Conservation (phyloP, 768 basidiomycete species). For the Termitomyces sp. region DNA sequence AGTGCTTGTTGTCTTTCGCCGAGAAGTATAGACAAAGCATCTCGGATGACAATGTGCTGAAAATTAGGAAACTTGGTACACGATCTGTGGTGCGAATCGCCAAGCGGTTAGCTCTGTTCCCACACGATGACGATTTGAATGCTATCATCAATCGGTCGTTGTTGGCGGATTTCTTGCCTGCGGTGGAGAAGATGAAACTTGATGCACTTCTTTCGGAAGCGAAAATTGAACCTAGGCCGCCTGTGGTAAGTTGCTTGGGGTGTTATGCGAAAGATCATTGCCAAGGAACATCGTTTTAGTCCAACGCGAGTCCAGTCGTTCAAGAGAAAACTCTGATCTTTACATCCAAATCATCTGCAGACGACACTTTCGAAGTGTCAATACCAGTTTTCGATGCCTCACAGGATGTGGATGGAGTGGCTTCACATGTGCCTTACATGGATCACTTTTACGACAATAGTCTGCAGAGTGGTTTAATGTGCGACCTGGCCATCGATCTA, state of each 20-base stretch:
- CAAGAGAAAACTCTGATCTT: constrained; percentile 40
- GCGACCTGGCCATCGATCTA: constrained; percentile 60
- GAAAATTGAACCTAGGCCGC: constrained; percentile 38
- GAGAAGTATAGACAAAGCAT: constrained; percentile 55
- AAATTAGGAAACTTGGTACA: constrained; percentile 63
- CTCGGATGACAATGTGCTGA: constrained; percentile 53
- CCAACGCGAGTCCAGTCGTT: constrained; percentile 44
- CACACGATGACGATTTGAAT: constrained; percentile 43
- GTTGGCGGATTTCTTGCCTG: constrained; percentile 59
- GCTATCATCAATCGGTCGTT: constrained; percentile 46
- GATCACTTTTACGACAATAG: constrained; percentile 71
- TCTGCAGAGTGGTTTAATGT: constrained; percentile 64
- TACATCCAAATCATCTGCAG: constrained; percentile 31
- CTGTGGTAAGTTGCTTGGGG: constrained; percentile 33
- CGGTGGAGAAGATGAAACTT: constrained; percentile 53
- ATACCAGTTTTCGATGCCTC: constrained; percentile 49
- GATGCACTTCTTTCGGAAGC: constrained; percentile 49
- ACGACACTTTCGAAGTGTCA: constrained; percentile 26
- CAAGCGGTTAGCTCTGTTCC: constrained; percentile 42
- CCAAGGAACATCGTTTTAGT: constrained; percentile 32
- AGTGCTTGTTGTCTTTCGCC: constrained; percentile 49
- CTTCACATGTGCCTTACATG: constrained; percentile 64
- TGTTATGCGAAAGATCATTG: not conserved
- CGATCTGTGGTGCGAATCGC: constrained; percentile 56
- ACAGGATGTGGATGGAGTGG: constrained; percentile 51